phyloP scores from a whole-genome alignment of 140 eudicot genomes.

The Bidens hawaiensis region DNA sequence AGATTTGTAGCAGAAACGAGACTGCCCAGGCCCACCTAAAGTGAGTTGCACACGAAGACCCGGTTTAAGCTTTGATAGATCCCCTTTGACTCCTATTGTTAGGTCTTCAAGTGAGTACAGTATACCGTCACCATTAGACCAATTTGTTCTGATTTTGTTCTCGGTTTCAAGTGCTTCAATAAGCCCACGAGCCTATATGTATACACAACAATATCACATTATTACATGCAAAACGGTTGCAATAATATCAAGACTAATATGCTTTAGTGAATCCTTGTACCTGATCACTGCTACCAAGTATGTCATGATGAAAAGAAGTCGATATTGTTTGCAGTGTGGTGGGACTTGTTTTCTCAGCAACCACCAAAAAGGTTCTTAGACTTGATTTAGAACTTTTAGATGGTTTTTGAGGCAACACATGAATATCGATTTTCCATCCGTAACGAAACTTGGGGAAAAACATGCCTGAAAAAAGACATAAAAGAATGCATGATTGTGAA shows the following conservation, averaged over 20 bases:
- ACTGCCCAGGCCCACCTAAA: conserved; percentile 68
- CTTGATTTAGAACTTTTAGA: conserved; percentile 34
- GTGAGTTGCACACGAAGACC: conserved; percentile 64
- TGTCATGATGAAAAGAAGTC: conserved; percentile 38
- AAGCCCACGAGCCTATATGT: conserved; percentile 58
- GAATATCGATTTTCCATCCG: conserved; percentile 80
- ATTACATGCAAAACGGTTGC: background rate
- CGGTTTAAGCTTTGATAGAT: conserved; percentile 61
- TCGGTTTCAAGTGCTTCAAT: conserved; percentile 67
- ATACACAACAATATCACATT: no score
- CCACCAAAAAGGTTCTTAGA: conserved; percentile 75
- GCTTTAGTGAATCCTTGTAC: conserved; percentile 36
- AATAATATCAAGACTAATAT: conserved; percentile 7
- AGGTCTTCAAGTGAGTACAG: conserved; percentile 72
- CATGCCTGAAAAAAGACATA: conserved; percentile 37
- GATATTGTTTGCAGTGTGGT: conserved; percentile 39
- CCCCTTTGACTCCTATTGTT: conserved; percentile 69
- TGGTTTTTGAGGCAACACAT: conserved; percentile 54
- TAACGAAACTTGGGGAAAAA: conserved; percentile 78
- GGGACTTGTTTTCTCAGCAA: conserved; percentile 70
- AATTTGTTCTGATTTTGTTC: conserved; percentile 45
- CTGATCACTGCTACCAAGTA: conserved; percentile 56
- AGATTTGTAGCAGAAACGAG: conserved; percentile 59
- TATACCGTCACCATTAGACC: conserved; percentile 50
- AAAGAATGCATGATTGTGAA: background rate